Evolutionary conservation across 306 rosid species (phyloP), one percentile per base, ranked within the genome.

Genomic region (Cercis canadensis): DNA sequence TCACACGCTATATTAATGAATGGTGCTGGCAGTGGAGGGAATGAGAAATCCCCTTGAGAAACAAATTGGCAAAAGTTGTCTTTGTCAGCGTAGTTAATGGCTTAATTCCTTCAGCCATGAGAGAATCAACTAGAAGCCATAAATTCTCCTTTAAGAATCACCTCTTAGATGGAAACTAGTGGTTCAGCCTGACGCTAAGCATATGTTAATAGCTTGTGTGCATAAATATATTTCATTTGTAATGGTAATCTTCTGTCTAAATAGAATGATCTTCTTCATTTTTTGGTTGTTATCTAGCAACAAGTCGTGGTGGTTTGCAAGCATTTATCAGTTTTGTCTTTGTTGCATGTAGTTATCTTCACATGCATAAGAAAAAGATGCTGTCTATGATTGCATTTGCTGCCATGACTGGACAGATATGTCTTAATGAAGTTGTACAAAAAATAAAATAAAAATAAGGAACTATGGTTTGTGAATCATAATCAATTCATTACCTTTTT

Each of bases 401-500:
- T 52, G 68, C 54, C 34, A 33, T 16, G 37, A 34, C 34, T 8
- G 29, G 63, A 55, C 5, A 32, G 11, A 75, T 62, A 54, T 76
- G 61, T 60, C 63, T 71, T 31, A 11, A 17, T 59, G 39, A 37
- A 36, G 49, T 54, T 62, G n/a, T 21, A 34, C 58, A 17, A 39
- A 56, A 53, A 15, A 19, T 13, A 62, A 18, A 2, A 21, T 8
- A 21, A 16, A 44, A 32, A 61, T 39, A 40, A 41, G 37, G 21
- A 39, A 62, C 62, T 29, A 47, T 54, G 6, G 72, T 64, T 71
- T 6, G 53, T 61, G 73, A 59, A 70, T 56, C 51, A 65, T 45
- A 15, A 53, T 60, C 24, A 69, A 33, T 29, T 18, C 8, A 36
- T 61, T 66, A 4, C 8, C 21, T 74, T 65, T 76, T 18, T 39